phyloP scores from a whole-genome alignment of 805 yeast genomes.

The Isabelozyma gotoi region DNA sequence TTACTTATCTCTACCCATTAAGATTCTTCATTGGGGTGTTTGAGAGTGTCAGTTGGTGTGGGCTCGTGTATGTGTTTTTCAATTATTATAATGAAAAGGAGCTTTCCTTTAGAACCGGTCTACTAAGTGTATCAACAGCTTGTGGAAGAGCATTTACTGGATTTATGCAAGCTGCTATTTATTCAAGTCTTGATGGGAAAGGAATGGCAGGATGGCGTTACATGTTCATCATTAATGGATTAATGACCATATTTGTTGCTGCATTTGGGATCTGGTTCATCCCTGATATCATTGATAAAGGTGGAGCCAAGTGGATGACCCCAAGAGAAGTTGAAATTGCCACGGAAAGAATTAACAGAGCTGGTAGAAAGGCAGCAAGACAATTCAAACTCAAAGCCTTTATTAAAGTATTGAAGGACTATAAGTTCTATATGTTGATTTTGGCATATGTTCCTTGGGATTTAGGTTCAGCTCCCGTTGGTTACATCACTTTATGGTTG shows the following conservation, averaged over 20 bases:
- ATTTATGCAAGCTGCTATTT: slow-evolving; percentile 48
- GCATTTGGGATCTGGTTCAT: neutral
- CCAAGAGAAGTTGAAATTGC: neutral
- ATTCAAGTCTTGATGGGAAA: slow-evolving; percentile 39
- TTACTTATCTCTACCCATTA: slow-evolving; percentile 3
- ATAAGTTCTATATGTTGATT: neutral
- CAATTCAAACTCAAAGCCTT: slow-evolving; percentile 1
- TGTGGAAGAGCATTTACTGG: slow-evolving; percentile 1
- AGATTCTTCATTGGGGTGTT: slow-evolving; percentile 8
- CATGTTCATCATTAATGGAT: neutral
- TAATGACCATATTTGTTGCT: slow-evolving; percentile 1
- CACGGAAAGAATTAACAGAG: neutral
- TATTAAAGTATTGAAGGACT: neutral
- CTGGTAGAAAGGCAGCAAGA: neutral
- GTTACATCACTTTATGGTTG: slow-evolving; percentile 5
- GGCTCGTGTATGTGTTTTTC: slow-evolving; percentile 3
- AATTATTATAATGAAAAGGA: slow-evolving; percentile 5
- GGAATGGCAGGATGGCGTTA: slow-evolving; percentile 21
- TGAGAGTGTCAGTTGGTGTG: slow-evolving; percentile 10
- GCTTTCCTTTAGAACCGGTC: slow-evolving; percentile 1
- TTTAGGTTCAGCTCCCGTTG: neutral
- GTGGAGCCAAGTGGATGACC: slow-evolving; percentile 1
- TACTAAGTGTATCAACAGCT: slow-evolving; percentile 2
- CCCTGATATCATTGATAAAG: neutral
- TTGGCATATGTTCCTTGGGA: slow-evolving; percentile 7